Conservation (phyloP, 257 asterid genomes). For the Asclepias syriaca region DNA sequence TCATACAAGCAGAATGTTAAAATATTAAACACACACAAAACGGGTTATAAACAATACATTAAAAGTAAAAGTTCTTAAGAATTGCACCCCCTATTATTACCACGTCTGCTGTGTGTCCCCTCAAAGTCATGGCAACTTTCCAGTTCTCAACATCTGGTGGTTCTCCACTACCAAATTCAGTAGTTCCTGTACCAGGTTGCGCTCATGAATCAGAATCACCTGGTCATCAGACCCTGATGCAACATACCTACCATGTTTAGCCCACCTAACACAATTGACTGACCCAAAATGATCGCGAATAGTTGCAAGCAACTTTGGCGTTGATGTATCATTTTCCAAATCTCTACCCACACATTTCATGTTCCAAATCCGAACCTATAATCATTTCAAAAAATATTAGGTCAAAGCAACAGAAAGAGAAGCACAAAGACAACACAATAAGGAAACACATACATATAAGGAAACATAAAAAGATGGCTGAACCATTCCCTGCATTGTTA, state of each 20-base stretch:
- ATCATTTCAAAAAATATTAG: constrained; percentile 18
- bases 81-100: constrained; percentile 38
- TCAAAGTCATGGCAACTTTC: constrained; percentile 89
- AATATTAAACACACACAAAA: neutral
- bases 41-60: neutral
- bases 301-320: constrained; percentile 79
- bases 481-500: neutral
- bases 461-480: neutral
- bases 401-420: neutral
- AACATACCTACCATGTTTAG: constrained; percentile 83
- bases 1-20: neutral
- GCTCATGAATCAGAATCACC: constrained; percentile 89
- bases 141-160: constrained; percentile 97
- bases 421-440: neutral
- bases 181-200: constrained; percentile 96
- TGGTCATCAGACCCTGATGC: constrained; percentile 99
- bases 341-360: constrained; percentile 75
- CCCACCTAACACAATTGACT: constrained; percentile 99
- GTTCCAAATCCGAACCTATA: constrained; percentile 96
- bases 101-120: constrained; percentile 99
- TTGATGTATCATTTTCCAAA: constrained; percentile 47
- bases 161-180: constrained; percentile 96
- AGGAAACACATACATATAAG: neutral
- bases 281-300: constrained; percentile 96
- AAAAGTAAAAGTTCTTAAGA: neutral